Evolutionary conservation across 2,329 filamentous ascomycete genomes (phyloP), one percentile per base, ranked within the genome.

Genomic region (Xylariaceae sp.): DNA sequence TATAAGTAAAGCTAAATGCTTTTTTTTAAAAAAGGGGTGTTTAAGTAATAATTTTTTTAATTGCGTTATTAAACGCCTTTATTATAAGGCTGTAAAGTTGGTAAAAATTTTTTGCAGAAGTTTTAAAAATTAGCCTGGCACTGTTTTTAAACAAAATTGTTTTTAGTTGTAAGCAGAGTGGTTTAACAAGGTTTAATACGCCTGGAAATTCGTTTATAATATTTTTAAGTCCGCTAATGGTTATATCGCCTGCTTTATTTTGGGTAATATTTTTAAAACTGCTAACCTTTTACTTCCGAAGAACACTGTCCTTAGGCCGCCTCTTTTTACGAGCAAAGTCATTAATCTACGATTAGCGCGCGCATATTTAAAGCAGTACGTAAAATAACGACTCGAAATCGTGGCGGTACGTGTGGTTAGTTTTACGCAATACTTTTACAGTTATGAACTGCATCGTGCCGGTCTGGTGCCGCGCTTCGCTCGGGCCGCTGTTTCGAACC

Each of bases 321-420:
- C 29, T 37, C 9, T 30, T 18, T 7, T 15, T 15, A 10, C 8
- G 7, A 36, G 16, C 8, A 16, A 16, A 16, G 6, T 7, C 16
- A 9, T 36, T 16, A 36, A 7, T 9, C 36, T 24, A 33, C 23
- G 11, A 24, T 13, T 29, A 29, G 27, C 35, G 35, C 13, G 27
- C 20, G 27, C 23, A 35, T 24, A 40, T 42, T 45, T 50, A 49
- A 9, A 58, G 26, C 23, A 60, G 54, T 11, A 55, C 41, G 32
- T 58, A 58, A 27, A 58, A 33, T 13, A 55, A 60, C 4, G 50
- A 54, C 33, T 58, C 50, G 8, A 60, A 30, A 37, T 60, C 55
- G 23, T 58, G 54, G 8, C 57, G 46, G 42, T 60, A 60, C 5
- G 46, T 52, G 27, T 58, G 53, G 2, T 13, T 9, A 11, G 18